These are phyloP conservation scores for Zanthoxylum bungeanum DNA, from an alignment of 345 rosid genomes.

Conservation along the genomic window DNA sequence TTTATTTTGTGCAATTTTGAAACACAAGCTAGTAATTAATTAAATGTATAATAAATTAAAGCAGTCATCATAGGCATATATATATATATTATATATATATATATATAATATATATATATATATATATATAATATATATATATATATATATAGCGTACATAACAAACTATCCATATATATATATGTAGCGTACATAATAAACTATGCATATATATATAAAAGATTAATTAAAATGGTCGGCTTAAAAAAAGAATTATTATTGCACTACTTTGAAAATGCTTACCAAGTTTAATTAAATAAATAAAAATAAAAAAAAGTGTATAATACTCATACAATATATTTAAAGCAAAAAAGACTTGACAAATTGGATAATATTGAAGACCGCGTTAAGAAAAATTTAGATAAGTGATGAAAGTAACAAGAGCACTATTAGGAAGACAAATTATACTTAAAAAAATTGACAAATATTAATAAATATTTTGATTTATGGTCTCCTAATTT, in stretches of 20 bases:
- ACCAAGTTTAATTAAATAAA: not conserved
- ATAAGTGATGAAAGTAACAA: constrained; percentile 29
- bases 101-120: no score
- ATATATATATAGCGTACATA: not conserved
- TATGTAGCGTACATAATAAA: not conserved
- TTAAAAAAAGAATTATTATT: not conserved
- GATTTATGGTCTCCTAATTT: not conserved
- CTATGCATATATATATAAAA: no score
- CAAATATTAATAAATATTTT: not conserved
- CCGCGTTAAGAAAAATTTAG: constrained; percentile 19
- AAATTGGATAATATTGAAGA: constrained; percentile 12
- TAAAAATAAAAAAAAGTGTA: no score
- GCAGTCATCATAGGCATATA: not conserved
- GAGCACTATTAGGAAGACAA: constrained; percentile 15
- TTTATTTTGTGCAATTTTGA: not conserved
- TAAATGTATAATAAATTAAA: not conserved
- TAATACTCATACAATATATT: not conserved
- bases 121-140: no score
- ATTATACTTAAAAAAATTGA: not conserved
- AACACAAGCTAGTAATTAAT: not conserved
- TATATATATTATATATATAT: no score
- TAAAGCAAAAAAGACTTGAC: not conserved
- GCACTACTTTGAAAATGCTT: constrained; percentile 1
- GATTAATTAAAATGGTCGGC: not conserved
- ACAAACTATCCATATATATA: not conserved